Evolutionary conservation across 441 rosid species (phyloP).

Genomic region (Rhodomyrtus psidioides): DNA sequence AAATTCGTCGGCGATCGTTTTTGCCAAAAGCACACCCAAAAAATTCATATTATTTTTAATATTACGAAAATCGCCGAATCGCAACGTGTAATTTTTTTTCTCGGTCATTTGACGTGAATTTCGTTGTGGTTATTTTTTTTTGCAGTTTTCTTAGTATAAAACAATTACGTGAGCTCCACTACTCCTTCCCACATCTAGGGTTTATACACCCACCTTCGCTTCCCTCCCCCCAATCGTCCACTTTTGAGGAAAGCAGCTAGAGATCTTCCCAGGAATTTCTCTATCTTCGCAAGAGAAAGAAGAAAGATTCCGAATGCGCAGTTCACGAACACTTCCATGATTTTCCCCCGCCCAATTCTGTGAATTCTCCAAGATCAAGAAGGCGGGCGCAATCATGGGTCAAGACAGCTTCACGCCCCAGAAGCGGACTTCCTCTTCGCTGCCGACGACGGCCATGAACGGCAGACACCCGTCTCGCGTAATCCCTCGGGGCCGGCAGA

Average conservation of each 20-base stretch:
- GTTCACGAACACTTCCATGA: not conserved
- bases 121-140: no score
- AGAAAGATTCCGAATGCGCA: not conserved
- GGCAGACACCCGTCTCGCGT: constrained; percentile 15
- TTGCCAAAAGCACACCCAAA: no score
- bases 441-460: constrained; percentile 37
- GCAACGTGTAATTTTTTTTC: no score
- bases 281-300: not conserved
- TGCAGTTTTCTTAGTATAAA: no score
- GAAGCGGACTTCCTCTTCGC: constrained; percentile 43
- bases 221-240: not conserved
- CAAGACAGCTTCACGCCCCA: constrained; percentile 49
- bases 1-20: no score
- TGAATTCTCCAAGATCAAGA: not conserved
- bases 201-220: constrained; percentile 2
- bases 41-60: no score
- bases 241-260: not conserved
- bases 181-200: not conserved
- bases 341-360: not conserved
- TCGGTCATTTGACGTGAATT: no score
- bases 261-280: not conserved
- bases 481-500: constrained; percentile 70
- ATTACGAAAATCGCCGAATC: no score
- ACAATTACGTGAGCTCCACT: not conserved
- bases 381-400: constrained; percentile 30